Percentiles rank a stretch among this genome's conserved stretches.
Conservation (phyloP, 2,329 filamentous ascomycete genomes). For the Phaeosphaeria sp. region DNA sequence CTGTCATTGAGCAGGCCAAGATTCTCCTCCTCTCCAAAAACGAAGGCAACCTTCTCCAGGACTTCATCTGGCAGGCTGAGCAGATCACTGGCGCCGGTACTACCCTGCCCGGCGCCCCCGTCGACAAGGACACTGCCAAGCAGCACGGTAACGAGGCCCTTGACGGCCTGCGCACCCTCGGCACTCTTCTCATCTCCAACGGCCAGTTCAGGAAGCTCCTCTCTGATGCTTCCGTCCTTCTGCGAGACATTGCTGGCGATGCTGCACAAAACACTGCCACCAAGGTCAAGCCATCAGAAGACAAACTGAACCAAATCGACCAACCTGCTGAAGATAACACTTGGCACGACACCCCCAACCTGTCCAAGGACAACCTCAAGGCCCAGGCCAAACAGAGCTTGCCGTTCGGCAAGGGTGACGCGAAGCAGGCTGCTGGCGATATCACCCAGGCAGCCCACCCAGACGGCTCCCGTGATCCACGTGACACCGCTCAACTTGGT, state of each 20-base stretch:
- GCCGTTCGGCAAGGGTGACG: slow-evolving; percentile 64
- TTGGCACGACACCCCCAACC: slow-evolving; percentile 86
- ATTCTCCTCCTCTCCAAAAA: slow-evolving; percentile 90
- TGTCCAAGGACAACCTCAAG: slow-evolving; percentile 74
- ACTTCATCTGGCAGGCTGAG: slow-evolving; percentile 95
- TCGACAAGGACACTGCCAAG: slow-evolving; percentile 78
- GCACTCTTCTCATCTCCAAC: slow-evolving; percentile 89
- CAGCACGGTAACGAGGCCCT: slow-evolving; percentile 85
- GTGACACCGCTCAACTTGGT: slow-evolving; percentile 60
- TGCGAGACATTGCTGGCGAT: slow-evolving; percentile 92
- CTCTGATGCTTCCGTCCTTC: slow-evolving; percentile 77
- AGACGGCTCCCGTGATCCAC: slow-evolving; percentile 60
- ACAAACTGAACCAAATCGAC: slow-evolving; percentile 79
- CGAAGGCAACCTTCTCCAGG: slow-evolving; percentile 89
- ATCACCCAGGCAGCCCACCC: slow-evolving; percentile 65
- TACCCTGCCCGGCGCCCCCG: slow-evolving; percentile 66
- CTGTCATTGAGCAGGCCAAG: slow-evolving; percentile 86
- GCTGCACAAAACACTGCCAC: slow-evolving; percentile 80
- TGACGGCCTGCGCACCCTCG: slow-evolving; percentile 85
- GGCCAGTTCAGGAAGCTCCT: slow-evolving; percentile 92
- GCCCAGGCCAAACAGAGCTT: slow-evolving; percentile 68
- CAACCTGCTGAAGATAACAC: slow-evolving; percentile 86
- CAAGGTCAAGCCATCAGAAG: slow-evolving; percentile 77
- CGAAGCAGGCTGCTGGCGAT: slow-evolving; percentile 62
- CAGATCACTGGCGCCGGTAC: slow-evolving; percentile 71